Evolutionary conservation across 345 rosid species (phyloP).

Genomic region (Eucalyptus tenuipes): DNA sequence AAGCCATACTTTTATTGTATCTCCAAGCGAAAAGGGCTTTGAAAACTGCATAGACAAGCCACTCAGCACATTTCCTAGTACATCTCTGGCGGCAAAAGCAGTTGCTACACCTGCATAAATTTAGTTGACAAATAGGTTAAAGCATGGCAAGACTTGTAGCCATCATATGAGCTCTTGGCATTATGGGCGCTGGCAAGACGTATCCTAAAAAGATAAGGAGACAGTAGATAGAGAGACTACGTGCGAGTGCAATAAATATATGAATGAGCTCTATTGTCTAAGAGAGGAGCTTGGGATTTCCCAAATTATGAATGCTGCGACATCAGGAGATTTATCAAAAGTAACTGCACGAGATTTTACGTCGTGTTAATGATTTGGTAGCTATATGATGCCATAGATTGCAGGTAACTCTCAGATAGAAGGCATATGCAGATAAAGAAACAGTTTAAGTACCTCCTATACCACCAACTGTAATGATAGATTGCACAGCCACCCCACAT

Average conservation of each 20-base stretch:
- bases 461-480: constrained; percentile 90
- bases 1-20: constrained; percentile 74
- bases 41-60: constrained; percentile 86
- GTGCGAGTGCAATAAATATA: background rate
- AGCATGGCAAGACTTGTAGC: background rate
- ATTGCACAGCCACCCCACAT: constrained; percentile 93
- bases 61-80: constrained; percentile 90
- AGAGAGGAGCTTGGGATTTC: background rate
- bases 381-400: background rate
- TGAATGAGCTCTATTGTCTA: background rate
- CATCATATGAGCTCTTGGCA: background rate
- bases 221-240: background rate
- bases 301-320: background rate
- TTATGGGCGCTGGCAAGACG: background rate
- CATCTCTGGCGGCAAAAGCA: constrained; percentile 87
- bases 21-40: constrained; percentile 87
- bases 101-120: constrained; percentile 80
- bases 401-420: background rate
- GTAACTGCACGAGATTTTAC: background rate
- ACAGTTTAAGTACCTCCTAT: constrained; percentile 53
- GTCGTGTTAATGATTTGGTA: background rate
- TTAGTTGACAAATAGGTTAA: background rate
- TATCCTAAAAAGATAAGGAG: background rate
- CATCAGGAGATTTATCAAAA: background rate
- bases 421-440: background rate